Evolutionary conservation across 352 stramenopile genomes (phyloP), one percentile per base, ranked within the genome.

Genomic region (Phytopythium helicoides): DNA sequence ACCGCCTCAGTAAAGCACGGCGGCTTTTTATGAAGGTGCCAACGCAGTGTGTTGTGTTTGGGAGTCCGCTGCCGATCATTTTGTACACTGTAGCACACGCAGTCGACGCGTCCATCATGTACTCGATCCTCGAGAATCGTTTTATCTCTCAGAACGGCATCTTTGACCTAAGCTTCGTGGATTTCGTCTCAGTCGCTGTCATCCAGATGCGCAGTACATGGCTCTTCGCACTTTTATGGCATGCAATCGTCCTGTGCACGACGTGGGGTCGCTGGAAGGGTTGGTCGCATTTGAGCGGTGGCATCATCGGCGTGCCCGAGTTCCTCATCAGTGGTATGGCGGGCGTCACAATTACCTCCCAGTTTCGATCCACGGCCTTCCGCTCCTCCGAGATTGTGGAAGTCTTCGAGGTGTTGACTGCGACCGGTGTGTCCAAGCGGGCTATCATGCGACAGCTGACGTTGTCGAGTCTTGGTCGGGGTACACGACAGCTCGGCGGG

Each of bases 191-290:
- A 1, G 58, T 72, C 14, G 64, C 68, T 0, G 62, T 68, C 0
- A 62, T 76, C 0, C 74, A 78, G 21, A 83, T 84, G 68, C 66
- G 68, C 1, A 73, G 54, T 11, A 64, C 77, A n/a, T 83, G 64
- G 75, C 36, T 78, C 6, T 57, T 77, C 3, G 56, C 65, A 1
- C 23, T 82, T 15, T 8, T 60, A 3, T 68, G 70, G 55, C 64
- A 81, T 18, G 11, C 54, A 1, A 18, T 69, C n/a, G 39, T 71
- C n/a, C 45, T 50, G 38, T 49, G 52, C 22, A 35, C 54, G 51
- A 61, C 61, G 3, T 52, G 56, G 42, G 52, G 56, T 9, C 58
- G 60, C 50, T 35, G 62, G 34, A 34, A 33, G 0, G 33, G 35
- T 5, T 60, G 38, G 21, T 51, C 61, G 5, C 39, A 62, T 15